A percentile compares a stretch with the other conserved stretches of the same genome.
These are phyloP conservation scores for Aspergillus fischeri DNA, from an alignment of 2,329 filamentous ascomycete species.

Conservation along the genomic window DNA sequence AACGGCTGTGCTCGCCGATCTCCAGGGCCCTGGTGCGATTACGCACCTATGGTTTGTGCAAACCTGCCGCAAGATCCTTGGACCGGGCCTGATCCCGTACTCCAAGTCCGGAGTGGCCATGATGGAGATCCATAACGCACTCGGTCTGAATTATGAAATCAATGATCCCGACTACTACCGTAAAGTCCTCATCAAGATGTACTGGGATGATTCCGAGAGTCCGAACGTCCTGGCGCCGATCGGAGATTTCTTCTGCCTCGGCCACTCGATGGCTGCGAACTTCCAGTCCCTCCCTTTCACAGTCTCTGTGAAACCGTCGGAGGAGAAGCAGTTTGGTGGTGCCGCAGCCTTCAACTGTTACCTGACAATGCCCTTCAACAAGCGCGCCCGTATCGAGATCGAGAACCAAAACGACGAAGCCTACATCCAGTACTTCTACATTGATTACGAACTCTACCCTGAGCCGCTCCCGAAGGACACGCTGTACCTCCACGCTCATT, in stretches of 20 bases:
- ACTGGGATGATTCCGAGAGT: conserved; percentile 31
- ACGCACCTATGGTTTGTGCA: conserved; percentile 24
- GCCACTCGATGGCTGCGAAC: conserved; percentile 31
- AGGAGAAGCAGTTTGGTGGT: conserved; percentile 34
- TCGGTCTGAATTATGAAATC: conserved; percentile 30
- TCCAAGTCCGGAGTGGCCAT: conserved; percentile 34
- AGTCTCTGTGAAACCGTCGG: conserved; percentile 29
- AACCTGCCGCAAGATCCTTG: conserved; percentile 31
- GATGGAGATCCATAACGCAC: conserved; percentile 31
- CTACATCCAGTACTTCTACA: conserved; percentile 36
- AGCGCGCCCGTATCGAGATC: conserved; percentile 32
- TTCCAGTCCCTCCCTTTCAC: conserved; percentile 35
- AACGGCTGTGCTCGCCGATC: conserved; percentile 25
- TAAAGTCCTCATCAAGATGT: conserved; percentile 35
- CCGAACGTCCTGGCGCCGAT: conserved; percentile 30
- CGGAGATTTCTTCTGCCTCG: conserved; percentile 32
- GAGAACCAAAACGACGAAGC: conserved; percentile 32
- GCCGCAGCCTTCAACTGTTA: conserved; percentile 34
- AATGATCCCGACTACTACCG: conserved; percentile 36
- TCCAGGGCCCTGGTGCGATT: conserved; percentile 31
- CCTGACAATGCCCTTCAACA: conserved; percentile 29
- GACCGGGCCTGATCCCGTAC: conserved; percentile 31
- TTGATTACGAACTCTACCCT: conserved; percentile 31
- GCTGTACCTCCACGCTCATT: conserved; percentile 33
- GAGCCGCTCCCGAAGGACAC: conserved; percentile 22